Conservation (phyloP, 2,329 filamentous ascomycete species). For the Hypoxylon sp. region DNA sequence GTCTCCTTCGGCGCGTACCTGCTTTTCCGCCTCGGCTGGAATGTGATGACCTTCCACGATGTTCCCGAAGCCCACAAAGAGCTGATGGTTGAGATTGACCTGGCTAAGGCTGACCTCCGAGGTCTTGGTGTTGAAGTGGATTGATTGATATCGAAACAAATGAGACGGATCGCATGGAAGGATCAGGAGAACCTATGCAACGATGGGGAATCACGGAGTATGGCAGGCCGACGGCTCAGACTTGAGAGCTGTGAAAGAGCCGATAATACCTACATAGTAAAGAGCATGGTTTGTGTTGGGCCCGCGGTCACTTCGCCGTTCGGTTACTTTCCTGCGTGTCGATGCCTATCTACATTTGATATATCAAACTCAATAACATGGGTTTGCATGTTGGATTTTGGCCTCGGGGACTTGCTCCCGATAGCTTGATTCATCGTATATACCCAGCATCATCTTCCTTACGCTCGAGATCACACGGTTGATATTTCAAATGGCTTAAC, state of each 20-base stretch:
- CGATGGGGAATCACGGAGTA: background rate
- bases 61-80: conserved; percentile 91
- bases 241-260: background rate
- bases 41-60: conserved; percentile 96
- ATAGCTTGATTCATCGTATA: background rate
- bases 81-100: conserved; percentile 84
- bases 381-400: background rate
- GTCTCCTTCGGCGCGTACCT: conserved; percentile 93
- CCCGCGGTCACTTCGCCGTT: background rate
- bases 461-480: background rate
- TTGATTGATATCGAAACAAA: conserved; percentile 53
- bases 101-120: conserved; percentile 79
- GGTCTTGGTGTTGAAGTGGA: conserved; percentile 83
- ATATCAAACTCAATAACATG: conserved; percentile 8
- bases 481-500: background rate
- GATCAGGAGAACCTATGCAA: background rate
- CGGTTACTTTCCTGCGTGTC: background rate
- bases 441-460: background rate
- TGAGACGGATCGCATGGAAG: background rate
- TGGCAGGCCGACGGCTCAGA: background rate
- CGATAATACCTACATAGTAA: no score
- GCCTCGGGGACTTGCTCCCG: background rate
- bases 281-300: background rate
- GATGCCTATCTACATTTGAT: background rate
- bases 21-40: conserved; percentile 89